These are phyloP conservation scores for Apiospora sp. DNA, from an alignment of 2,329 filamentous ascomycete genomes.

Conservation along the genomic window DNA sequence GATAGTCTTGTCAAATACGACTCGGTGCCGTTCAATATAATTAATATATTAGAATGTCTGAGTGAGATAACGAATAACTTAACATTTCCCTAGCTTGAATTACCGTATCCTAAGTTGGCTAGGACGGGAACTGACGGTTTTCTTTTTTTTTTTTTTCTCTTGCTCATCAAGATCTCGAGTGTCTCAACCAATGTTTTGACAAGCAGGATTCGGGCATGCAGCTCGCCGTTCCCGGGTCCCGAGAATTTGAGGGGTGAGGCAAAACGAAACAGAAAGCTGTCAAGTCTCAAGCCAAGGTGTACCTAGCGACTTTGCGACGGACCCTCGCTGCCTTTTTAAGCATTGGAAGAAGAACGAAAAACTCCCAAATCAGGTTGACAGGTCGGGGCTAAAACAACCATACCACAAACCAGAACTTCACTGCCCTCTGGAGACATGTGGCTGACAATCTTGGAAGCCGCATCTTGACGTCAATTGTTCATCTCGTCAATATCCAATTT, in stretches of 20 bases:
- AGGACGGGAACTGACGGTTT: not conserved
- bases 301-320: slow-evolving; percentile 1
- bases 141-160: not conserved
- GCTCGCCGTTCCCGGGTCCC: not conserved
- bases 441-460: not conserved
- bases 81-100: too few species aligned
- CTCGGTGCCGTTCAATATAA: not conserved
- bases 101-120: not conserved
- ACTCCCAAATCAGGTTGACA: not conserved
- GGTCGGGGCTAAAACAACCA: slow-evolving; percentile 15
- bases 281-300: slow-evolving; percentile 9
- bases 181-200: not conserved
- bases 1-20: not conserved
- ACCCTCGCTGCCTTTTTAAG: slow-evolving; percentile 8
- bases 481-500: slow-evolving; percentile 10
- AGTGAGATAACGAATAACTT: not conserved
- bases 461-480: slow-evolving; percentile 18
- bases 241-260: not conserved
- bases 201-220: not conserved
- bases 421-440: slow-evolving; percentile 14
- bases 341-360: not conserved
- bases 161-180: not conserved
- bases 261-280: not conserved
- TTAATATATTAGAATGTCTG: not conserved
- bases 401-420: not conserved